A percentile compares a stretch with the other conserved stretches of the same genome.
Evolutionary conservation across 768 basidiomycete species (phyloP).

Genomic region (Amanita inopinata): DNA sequence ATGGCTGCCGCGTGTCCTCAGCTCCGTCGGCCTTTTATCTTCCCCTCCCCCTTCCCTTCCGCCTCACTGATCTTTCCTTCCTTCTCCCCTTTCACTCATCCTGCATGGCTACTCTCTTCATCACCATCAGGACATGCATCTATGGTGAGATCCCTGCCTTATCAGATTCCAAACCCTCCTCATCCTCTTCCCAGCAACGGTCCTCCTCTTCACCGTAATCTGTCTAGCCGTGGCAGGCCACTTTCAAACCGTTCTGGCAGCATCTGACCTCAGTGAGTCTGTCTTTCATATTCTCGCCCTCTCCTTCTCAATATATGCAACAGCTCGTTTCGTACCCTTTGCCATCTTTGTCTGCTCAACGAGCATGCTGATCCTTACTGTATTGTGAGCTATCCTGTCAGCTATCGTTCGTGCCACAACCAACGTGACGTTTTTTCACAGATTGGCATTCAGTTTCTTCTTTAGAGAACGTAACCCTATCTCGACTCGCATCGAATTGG

Average conservation of each 20-base stretch:
- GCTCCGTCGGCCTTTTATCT: constrained; percentile 31
- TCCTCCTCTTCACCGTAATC: constrained; percentile 68
- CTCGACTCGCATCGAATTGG: constrained; percentile 68
- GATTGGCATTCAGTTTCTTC: constrained; percentile 56
- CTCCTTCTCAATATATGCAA: constrained; percentile 2
- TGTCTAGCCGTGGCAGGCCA: constrained; percentile 74
- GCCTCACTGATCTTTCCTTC: constrained; percentile 19
- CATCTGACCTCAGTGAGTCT: constrained; percentile 72
- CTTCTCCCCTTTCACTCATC: constrained; percentile 20
- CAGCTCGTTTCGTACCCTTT: constrained; percentile 83
- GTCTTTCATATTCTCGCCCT: constrained; percentile 9
- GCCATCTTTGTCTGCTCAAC: constrained; percentile 72
- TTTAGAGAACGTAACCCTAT: constrained; percentile 65
- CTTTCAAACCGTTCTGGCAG: constrained; percentile 59
- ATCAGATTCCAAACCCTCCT: background rate
- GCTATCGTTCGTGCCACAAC: background rate
- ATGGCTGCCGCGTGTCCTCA: constrained; percentile 39
- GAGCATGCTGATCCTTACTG: constrained; percentile 56
- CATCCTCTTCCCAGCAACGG: constrained; percentile 34
- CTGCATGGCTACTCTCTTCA: constrained; percentile 66
- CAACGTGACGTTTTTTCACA: constrained; percentile 17
- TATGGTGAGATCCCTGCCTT: constrained; percentile 42
- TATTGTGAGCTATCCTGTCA: constrained; percentile 41
- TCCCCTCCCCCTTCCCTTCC: constrained; percentile 23
- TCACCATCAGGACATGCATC: constrained; percentile 53